Evolutionary conservation across 805 yeast species (phyloP).

Genomic region (Aciculoconidium aculeatum): DNA sequence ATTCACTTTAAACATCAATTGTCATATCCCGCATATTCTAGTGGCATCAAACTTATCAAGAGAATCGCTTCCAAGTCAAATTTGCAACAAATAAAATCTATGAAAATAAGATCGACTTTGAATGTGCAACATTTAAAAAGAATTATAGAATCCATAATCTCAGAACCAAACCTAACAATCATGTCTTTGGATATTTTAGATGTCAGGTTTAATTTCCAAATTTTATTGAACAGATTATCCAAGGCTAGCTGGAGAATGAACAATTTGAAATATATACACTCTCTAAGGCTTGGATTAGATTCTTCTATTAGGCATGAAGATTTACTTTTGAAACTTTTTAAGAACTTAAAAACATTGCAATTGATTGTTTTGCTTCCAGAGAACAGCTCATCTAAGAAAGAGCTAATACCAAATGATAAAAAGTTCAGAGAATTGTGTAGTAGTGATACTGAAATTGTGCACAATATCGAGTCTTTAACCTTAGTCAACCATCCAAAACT

Average conservation of each 20-base stretch:
- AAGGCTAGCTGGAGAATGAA: slow-evolving; percentile 22
- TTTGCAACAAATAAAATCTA: slow-evolving; percentile 13
- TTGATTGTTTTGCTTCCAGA: slow-evolving; percentile 15
- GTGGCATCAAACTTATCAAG: slow-evolving; percentile 24
- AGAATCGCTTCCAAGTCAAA: slow-evolving; percentile 14
- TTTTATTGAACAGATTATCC: slow-evolving; percentile 18
- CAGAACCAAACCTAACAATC: slow-evolving; percentile 17
- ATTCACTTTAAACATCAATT: slow-evolving; percentile 21
- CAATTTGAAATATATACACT: slow-evolving; percentile 15
- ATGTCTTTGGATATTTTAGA: slow-evolving; percentile 25
- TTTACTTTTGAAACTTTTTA: slow-evolving; percentile 19
- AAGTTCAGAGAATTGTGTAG: slow-evolving; percentile 8
- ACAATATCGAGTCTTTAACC: slow-evolving; percentile 12
- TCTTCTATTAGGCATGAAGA: slow-evolving; percentile 16
- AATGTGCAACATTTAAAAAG: slow-evolving; percentile 19
- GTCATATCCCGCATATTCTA: slow-evolving; percentile 21
- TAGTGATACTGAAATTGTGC: background rate
- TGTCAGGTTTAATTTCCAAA: slow-evolving; percentile 18
- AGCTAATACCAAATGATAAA: slow-evolving; percentile 15
- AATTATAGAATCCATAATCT: slow-evolving; percentile 22
- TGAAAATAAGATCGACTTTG: slow-evolving; percentile 18
- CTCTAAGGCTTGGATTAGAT: slow-evolving; percentile 23
- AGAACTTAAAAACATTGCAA: slow-evolving; percentile 18
- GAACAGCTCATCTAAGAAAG: slow-evolving; percentile 13
- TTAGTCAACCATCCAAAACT: slow-evolving; percentile 24